Percentiles rank a stretch among this genome's conserved stretches.
phyloP scores from a whole-genome alignment of 1,284 basidiomycete genomes.

The Rhodotorula sp. region DNA sequence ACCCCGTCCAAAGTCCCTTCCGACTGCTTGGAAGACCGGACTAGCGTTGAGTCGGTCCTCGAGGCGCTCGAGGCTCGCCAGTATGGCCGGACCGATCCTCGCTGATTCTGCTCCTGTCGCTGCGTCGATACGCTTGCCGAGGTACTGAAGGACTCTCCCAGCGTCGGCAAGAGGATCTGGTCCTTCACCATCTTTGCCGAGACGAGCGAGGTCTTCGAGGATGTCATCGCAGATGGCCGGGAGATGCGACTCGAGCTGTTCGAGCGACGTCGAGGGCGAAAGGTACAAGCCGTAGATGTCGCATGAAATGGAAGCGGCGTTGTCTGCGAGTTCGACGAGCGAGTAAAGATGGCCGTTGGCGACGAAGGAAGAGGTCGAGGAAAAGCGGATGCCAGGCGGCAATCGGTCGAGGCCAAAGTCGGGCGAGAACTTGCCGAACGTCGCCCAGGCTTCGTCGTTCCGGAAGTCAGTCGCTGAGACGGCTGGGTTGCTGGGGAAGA shows the following conservation, averaged over 20 bases:
- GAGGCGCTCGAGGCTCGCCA: constrained; percentile 53
- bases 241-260: constrained; percentile 52
- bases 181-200: not conserved
- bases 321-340: constrained; percentile 45
- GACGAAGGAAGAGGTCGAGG: constrained; percentile 54
- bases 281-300: constrained; percentile 47
- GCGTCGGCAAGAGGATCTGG: not conserved
- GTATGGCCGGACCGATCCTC: constrained; percentile 44
- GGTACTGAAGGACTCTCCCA: no score
- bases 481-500: not conserved
- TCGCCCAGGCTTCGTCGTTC: constrained; percentile 28
- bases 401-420: constrained; percentile 59
- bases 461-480: not conserved
- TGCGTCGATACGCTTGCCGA: no score
- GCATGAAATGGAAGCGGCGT: not conserved
- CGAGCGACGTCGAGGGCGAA: constrained; percentile 50
- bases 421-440: constrained; percentile 47
- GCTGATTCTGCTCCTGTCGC: no score
- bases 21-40: not conserved
- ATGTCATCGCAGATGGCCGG: constrained; percentile 54
- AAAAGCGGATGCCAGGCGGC: constrained; percentile 57
- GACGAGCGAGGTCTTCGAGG: constrained; percentile 43
- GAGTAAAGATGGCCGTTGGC: constrained; percentile 59
- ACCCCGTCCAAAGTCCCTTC: constrained; percentile 22
- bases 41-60: constrained; percentile 51